Base-by-base conservation (phyloP, 2,329 filamentous ascomycete species). In the Clonostachys sp. region DNA sequence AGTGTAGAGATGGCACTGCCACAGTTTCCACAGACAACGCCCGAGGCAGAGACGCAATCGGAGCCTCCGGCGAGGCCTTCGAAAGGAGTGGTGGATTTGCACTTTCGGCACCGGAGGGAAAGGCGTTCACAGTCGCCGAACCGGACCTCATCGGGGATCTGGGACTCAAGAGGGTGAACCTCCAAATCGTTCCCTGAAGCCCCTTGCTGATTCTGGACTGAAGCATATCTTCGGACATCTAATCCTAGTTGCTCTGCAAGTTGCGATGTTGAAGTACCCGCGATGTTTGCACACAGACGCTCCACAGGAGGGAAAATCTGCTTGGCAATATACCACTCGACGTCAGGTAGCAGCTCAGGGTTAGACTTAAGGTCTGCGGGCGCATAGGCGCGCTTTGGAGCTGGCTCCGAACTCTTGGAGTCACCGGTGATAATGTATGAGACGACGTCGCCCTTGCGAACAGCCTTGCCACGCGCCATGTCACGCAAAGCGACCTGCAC, bases 271-370 rank as follows among this genome's bases (percentile, higher is more conserved):
- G 96, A 95, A 2, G 94, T 99, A 50, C 94, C 94, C 13, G 83
- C 82, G 59, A 99, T 96, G 50, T 95, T 96, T 51, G 92, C 94
- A 64, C 94, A 99, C 18, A 99, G 84, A 77, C 94, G 89, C 71
- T 99, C 94, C 24, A 99, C 94, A 0, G 94, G 94, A 12, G 94
- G 94, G 69, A 99, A 90, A 50, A 99, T 96, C 67, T 99, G 94
- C 74, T 99, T 99, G 73, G 90, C 87, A 38, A 99, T 82, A 66
- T 99, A 99, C 81, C 91, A 97, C 62, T 99, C 94, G n/a, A 96
- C 81, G 61, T 99, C 94, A 3, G 91, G 89, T 49, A 86, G 79
- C 7, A 99, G 77, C 2, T 75, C 85, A 2, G 86, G 84, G 55
- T 88, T 87, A 14, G 81, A 62, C 61, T 94, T 95, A 50, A 89